phyloP scores from a whole-genome alignment of 176 grass and related monocot genomes.

The Oryza punctata region DNA sequence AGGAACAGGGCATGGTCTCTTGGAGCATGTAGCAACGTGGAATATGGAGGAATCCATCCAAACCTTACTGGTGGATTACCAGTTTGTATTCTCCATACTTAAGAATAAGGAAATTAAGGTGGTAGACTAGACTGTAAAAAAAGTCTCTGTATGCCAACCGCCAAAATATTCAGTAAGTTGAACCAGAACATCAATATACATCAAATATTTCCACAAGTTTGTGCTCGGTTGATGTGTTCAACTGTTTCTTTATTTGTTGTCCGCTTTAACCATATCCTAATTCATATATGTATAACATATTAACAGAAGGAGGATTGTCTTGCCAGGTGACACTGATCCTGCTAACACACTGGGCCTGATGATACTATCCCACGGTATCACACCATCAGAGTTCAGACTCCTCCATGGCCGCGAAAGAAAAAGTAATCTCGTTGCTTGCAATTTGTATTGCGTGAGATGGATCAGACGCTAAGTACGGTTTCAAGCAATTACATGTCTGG shows the following conservation, averaged over 20 bases:
- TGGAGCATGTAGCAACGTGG: too few species aligned
- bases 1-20: constrained; percentile 45
- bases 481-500: neutral
- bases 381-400: too few species aligned
- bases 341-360: too few species aligned
- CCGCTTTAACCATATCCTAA: too few species aligned
- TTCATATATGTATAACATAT: too few species aligned
- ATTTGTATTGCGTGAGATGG: neutral
- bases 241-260: neutral
- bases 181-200: neutral
- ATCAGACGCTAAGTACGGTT: neutral
- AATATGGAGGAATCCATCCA: constrained; percentile 54
- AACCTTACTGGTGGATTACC: constrained; percentile 61
- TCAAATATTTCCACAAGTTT: neutral
- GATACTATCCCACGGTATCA: too few species aligned
- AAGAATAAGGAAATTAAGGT: neutral
- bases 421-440: too few species aligned
- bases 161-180: neutral
- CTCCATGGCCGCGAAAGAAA: too few species aligned
- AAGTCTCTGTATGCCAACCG: neutral
- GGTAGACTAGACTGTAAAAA: constrained; percentile 10
- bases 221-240: neutral
- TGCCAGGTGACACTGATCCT: too few species aligned
- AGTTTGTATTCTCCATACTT: constrained; percentile 67
- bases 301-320: too few species aligned